Evolutionary conservation across 1,284 basidiomycete species (phyloP).

Genomic region (Puccinia triticina): DNA sequence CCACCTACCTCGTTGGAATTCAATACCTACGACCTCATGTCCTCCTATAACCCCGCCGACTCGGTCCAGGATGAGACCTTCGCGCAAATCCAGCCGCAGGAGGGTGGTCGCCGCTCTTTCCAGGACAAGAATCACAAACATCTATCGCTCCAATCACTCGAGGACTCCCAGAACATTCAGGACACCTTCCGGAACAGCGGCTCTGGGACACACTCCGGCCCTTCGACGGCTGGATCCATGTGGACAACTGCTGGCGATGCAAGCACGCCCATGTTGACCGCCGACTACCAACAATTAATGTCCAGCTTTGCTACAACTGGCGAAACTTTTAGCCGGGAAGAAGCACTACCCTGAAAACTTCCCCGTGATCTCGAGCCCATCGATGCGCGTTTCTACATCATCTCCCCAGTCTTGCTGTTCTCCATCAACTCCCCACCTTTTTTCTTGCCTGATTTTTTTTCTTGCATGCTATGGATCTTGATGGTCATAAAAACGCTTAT

Average conservation of each 20-base stretch:
- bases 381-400: background rate
- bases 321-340: background rate
- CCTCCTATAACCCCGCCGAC: background rate
- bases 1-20: background rate
- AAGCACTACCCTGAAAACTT: background rate
- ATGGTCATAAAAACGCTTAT: background rate
- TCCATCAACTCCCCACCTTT: background rate
- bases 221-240: conserved; percentile 16
- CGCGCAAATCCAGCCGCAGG: background rate
- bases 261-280: background rate
- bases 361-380: background rate
- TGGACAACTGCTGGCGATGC: background rate
- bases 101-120: background rate
- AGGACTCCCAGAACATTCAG: background rate
- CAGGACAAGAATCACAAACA: conserved; percentile 27
- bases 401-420: background rate
- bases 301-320: background rate
- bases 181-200: background rate
- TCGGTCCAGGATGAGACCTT: background rate
- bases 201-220: background rate
- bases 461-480: background rate
- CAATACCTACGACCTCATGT: background rate
- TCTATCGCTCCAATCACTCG: background rate
- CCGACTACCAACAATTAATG: conserved; percentile 3
- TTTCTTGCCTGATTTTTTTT: background rate